A percentile compares a stretch with the other conserved stretches of the same genome.
Evolutionary conservation across 75 land plant genomes (phyloP).

Genomic region (Cunninghamia lanceolata): DNA sequence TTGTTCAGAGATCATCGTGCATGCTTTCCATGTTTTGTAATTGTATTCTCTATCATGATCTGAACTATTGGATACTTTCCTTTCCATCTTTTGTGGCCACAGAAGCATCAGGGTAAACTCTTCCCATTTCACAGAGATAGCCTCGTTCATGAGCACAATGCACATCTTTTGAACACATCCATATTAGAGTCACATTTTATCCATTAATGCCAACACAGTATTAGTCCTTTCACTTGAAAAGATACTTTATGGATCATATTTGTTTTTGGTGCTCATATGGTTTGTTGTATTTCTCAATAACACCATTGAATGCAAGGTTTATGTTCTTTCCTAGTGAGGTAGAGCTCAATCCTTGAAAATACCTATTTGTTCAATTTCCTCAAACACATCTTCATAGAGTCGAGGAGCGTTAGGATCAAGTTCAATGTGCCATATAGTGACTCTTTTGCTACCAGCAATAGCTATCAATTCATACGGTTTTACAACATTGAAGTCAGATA

Average conservation of each 20-base stretch:
- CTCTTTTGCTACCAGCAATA: constrained; percentile 75
- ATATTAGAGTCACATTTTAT: constrained; percentile 10
- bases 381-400: constrained; percentile 65
- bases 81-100: no score
- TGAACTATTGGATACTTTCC: no score
- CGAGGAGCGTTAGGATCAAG: constrained; percentile 49
- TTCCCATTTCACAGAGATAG: constrained; percentile 59
- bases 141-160: constrained; percentile 63
- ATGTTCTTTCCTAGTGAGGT: constrained; percentile 90
- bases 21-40: no score
- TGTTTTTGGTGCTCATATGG: constrained; percentile 33
- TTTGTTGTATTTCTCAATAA: constrained; percentile 40
- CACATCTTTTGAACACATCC: constrained; percentile 61
- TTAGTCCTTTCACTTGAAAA: constrained; percentile 80
- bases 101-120: constrained; percentile 51
- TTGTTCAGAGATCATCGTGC: no score
- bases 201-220: constrained; percentile 42
- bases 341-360: constrained; percentile 58
- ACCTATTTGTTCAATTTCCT: constrained; percentile 77
- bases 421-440: constrained; percentile 89
- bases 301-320: constrained; percentile 53
- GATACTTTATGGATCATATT: constrained; percentile 58
- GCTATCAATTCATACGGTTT: constrained; percentile 94
- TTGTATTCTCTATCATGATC: no score
- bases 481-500: no score